phyloP scores from a whole-genome alignment of 129 eudicot genomes.

The Pseudognaphalium luteoalbum region DNA sequence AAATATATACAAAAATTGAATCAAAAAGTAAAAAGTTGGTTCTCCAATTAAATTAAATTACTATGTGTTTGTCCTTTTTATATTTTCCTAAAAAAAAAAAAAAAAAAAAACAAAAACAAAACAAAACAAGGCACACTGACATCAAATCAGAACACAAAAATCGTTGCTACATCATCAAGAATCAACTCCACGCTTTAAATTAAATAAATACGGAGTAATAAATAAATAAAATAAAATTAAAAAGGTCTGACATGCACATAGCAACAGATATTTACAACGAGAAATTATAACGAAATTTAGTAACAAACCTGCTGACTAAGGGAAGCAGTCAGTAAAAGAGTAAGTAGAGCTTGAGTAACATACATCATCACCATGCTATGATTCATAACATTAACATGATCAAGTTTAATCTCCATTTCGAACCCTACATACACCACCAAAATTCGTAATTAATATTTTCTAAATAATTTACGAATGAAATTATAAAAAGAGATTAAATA shows the following conservation, averaged over 20 bases:
- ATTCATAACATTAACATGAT: neutral
- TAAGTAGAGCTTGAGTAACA: conserved; percentile 42
- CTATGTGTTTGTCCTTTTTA: too few species aligned
- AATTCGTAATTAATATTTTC: too few species aligned
- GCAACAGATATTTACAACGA: neutral
- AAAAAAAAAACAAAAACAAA: too few species aligned
- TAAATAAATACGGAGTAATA: too few species aligned
- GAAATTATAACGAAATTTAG: too few species aligned
- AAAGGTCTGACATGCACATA: neutral
- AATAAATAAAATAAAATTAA: too few species aligned
- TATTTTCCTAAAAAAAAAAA: too few species aligned
- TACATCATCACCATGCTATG: conserved; percentile 26
- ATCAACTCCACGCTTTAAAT: neutral
- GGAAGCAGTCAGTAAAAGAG: conserved; percentile 29
- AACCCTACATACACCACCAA: neutral
- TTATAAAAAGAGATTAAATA: neutral
- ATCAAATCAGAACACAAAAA: neutral
- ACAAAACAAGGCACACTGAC: neutral
- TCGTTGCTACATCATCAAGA: neutral
- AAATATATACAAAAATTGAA: too few species aligned
- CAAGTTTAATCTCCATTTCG: neutral
- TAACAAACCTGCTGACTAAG: conserved; percentile 36
- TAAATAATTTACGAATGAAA: too few species aligned
- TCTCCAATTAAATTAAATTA: too few species aligned
- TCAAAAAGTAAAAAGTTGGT: too few species aligned